Percentiles rank a stretch among this genome's conserved stretches.
These are phyloP conservation scores for Orbilia brochopaga DNA, from an alignment of 2,329 filamentous ascomycete genomes.

Conservation along the genomic window DNA sequence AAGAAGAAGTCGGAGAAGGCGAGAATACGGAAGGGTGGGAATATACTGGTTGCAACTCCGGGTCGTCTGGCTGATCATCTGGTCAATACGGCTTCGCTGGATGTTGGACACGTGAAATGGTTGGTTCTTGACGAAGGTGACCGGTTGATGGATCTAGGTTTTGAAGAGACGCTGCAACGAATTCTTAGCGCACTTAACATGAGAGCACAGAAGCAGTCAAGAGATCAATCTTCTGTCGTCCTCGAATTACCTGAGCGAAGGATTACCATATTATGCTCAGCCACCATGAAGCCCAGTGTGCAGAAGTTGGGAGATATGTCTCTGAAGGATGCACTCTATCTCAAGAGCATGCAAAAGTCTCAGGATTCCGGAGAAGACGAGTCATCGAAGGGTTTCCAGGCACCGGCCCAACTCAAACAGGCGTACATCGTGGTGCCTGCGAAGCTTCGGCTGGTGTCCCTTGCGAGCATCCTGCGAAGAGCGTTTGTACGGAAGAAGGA, in stretches of 20 bases:
- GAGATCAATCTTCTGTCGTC: slow-evolving; percentile 1
- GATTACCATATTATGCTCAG: slow-evolving; percentile 89
- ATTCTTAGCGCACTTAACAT: slow-evolving; percentile 73
- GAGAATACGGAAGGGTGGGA: slow-evolving; percentile 88
- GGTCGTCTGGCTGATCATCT: slow-evolving; percentile 90
- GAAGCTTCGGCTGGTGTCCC: slow-evolving; percentile 86
- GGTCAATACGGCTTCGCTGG: slow-evolving; percentile 86
- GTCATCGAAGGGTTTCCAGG: slow-evolving; percentile 69
- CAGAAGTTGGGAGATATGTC: slow-evolving; percentile 93
- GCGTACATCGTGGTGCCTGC: slow-evolving; percentile 85
- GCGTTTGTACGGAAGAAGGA: slow-evolving; percentile 86
- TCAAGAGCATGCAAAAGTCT: slow-evolving; percentile 62
- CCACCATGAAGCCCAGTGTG: slow-evolving; percentile 97
- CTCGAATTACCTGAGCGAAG: slow-evolving; percentile 67
- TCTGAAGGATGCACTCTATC: slow-evolving; percentile 86
- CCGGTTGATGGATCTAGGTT: slow-evolving; percentile 96
- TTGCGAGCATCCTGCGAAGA: slow-evolving; percentile 82
- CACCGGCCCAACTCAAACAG: slow-evolving; percentile 92
- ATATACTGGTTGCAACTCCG: slow-evolving; percentile 93
- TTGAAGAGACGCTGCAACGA: slow-evolving; percentile 88
- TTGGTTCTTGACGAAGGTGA: slow-evolving; percentile 94
- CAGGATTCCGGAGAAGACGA: slow-evolving; percentile 60
- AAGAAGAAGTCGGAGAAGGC: slow-evolving; percentile 66
- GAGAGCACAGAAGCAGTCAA: slow-evolving; percentile 13
- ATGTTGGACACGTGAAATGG: slow-evolving; percentile 89